These are phyloP conservation scores for Inonotus obliquus DNA, from an alignment of 1,284 basidiomycete genomes.

Conservation along the genomic window DNA sequence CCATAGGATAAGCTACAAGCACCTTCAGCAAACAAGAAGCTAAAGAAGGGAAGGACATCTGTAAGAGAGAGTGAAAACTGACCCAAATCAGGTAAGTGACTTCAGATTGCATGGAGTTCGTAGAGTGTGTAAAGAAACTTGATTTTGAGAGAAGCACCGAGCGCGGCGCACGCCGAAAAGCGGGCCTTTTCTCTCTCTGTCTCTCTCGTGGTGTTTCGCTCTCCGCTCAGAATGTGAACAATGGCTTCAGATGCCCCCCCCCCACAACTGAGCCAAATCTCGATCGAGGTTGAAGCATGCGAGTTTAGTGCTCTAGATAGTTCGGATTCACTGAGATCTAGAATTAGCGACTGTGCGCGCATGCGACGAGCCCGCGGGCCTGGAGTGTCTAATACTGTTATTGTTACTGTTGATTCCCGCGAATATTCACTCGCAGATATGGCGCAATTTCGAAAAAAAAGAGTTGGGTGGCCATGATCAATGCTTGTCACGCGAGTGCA, in stretches of 20 bases:
- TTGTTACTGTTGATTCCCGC: not conserved
- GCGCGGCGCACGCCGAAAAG: not conserved
- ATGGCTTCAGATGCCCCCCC: not conserved
- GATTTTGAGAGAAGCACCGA: slow-evolving; percentile 3
- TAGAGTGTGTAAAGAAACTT: not conserved
- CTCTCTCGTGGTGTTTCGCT: not conserved
- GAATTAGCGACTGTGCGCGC: not conserved
- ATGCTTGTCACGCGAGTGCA: not conserved
- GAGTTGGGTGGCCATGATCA: not conserved
- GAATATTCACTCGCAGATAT: not conserved
- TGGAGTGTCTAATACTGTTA: not conserved
- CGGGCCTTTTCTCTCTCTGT: slow-evolving; percentile 2
- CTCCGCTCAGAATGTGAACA: not conserved
- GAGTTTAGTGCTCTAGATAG: not conserved
- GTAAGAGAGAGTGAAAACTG: not conserved
- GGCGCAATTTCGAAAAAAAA: not conserved
- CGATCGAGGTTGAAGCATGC: not conserved
- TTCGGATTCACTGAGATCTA: not conserved
- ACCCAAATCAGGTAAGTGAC: not conserved
- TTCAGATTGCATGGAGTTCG: not conserved
- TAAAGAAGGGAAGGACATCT: not conserved
- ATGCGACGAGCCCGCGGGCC: not conserved
- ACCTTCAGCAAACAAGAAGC: slow-evolving; percentile 3
- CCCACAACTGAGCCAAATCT: not conserved
- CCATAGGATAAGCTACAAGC: not conserved